Evolutionary conservation across 441 rosid genomes (phyloP).

Genomic region (Erysimum pusillum): DNA sequence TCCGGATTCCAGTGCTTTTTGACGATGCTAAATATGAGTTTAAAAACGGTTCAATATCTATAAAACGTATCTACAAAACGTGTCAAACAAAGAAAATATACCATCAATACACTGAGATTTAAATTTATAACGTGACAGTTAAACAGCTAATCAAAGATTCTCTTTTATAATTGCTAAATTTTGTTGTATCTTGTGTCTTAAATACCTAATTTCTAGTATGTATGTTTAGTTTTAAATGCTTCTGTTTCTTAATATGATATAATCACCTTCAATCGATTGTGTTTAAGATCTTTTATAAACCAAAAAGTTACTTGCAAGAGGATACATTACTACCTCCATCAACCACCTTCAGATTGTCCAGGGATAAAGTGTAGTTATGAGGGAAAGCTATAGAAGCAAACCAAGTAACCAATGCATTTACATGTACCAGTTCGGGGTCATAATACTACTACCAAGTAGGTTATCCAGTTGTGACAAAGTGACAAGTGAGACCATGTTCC

Average conservation of each 20-base stretch:
- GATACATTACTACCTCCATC: not conserved
- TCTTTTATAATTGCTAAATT: not conserved
- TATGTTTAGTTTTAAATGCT: not conserved
- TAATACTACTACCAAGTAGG: not conserved
- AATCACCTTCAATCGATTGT: not conserved
- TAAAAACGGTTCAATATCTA: not conserved
- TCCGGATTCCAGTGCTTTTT: not conserved
- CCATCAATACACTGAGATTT: not conserved
- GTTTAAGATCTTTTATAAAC: not conserved
- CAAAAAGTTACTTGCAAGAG: not conserved
- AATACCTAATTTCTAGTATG: not conserved
- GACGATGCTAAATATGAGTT: not conserved
- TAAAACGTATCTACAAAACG: not conserved
- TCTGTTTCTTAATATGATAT: not conserved
- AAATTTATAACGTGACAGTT: not conserved
- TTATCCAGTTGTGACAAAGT: constrained; percentile 24
- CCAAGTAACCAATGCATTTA: not conserved
- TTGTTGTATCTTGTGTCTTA: not conserved
- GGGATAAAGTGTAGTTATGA: not conserved
- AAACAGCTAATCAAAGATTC: not conserved
- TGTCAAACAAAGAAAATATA: not conserved
- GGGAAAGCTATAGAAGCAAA: not conserved
- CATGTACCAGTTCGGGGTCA: constrained; percentile 17
- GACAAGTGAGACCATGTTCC: constrained; percentile 17
- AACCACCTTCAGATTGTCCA: not conserved